Conservation (phyloP, 306 rosid species). For the Prosopis cineraria region DNA sequence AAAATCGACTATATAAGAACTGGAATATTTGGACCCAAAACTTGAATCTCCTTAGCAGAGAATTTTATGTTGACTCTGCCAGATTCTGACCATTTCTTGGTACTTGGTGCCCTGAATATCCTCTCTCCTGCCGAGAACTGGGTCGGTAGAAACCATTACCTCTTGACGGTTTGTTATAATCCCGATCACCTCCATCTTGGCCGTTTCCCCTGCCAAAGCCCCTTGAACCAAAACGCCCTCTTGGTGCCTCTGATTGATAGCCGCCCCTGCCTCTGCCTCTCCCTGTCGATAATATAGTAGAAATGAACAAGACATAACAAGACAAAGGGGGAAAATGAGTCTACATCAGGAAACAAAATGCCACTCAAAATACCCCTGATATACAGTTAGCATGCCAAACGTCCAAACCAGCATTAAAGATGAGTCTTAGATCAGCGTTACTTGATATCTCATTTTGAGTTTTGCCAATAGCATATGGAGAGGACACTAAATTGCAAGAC, state of each 20-base stretch:
- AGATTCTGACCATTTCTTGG: slow-evolving; percentile 63
- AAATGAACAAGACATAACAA: slow-evolving; percentile 9
- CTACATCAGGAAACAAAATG: too few relatives aligned
- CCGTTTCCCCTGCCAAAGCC: slow-evolving; percentile 59
- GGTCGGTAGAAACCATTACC: slow-evolving; percentile 87
- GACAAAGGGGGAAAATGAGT: too few relatives aligned
- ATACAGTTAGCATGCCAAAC: neutral
- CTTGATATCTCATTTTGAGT: neutral
- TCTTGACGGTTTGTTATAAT: slow-evolving; percentile 59
- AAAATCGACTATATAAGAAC: slow-evolving; percentile 37
- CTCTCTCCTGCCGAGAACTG: slow-evolving; percentile 59
- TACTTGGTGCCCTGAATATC: slow-evolving; percentile 51
- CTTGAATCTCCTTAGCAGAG: slow-evolving; percentile 36
- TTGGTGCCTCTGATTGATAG: slow-evolving; percentile 71
- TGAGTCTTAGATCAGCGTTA: neutral
- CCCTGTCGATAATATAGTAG: slow-evolving; percentile 54
- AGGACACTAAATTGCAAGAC: neutral
- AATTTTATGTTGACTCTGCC: slow-evolving; percentile 46
- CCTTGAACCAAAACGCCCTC: slow-evolving; percentile 68
- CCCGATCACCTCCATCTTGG: slow-evolving; percentile 64
- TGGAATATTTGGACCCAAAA: slow-evolving; percentile 59
- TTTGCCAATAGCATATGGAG: neutral
- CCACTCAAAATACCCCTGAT: too few relatives aligned
- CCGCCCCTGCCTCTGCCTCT: slow-evolving; percentile 90
- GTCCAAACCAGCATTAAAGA: neutral